Evolutionary conservation across 2,329 filamentous ascomycete species (phyloP), one percentile per base, ranked within the genome.

Genomic region (Sordariomycetes sp.): DNA sequence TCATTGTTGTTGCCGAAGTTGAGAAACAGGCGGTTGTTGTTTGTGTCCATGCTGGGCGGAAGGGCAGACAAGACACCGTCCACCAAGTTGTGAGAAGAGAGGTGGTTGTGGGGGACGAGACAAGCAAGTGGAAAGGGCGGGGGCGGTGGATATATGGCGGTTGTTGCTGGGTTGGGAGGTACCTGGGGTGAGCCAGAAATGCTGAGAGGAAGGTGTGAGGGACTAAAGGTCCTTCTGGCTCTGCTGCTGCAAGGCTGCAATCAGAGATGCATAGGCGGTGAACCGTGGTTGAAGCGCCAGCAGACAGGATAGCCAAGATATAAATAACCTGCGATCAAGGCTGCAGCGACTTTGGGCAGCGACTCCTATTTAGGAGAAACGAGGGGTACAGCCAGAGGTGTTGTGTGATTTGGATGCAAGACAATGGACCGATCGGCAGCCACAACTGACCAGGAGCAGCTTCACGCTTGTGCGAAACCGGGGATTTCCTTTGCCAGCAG

Each of bases 1-100:
- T 86, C 82, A 71, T 83, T 85, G 69, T 80, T 81, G 72, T 81
- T 86, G 68, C 77, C 79, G 65, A 86, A 82, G 72, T 87, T 87
- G 68, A 89, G 79, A 68, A 82, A 79, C 59, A 88, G 78, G 60
- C 82, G 80, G 63, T 82, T 85, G 72, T 76, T 76, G 65, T 76
- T 75, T 65, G 73, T 70, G 66, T 79, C 78, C 78, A 83, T 81
- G 60, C 68, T 75, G 68, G 46, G 22, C n/a, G 20, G n/a, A 14
- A 50, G 22, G 20, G 5, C 40, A 14, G 18, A 46, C n/a, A 24
- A 50, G 46, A n/a, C 12, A 24, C 46, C 22, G 46, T 43, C 12
- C 37, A n/a, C 37, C 28, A 32, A 32, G 28, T 32, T 32, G 28
- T n/a, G 40, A n/a, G 40, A 24, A n/a, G 20, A 50, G 6, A n/a